These are phyloP conservation scores for Leccinum pseudoinsigne DNA, from an alignment of 1,284 basidiomycete genomes.

Conservation along the genomic window DNA sequence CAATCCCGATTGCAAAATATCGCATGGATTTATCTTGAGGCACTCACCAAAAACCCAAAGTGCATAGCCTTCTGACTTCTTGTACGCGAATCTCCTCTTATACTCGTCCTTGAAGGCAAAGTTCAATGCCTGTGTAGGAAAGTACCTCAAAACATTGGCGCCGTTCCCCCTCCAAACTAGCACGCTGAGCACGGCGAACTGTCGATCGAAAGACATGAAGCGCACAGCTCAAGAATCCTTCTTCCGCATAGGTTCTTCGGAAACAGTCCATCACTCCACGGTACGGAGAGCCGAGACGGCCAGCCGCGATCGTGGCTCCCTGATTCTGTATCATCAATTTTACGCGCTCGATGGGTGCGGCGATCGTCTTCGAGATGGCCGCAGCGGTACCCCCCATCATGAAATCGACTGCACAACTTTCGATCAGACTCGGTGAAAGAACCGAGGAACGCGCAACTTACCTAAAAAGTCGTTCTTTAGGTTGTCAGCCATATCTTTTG, in stretches of 20 bases:
- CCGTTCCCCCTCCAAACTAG: constrained; percentile 63
- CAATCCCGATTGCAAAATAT: background rate
- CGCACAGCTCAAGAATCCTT: constrained; percentile 48
- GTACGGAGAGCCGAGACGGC: constrained; percentile 56
- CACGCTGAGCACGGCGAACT: constrained; percentile 11
- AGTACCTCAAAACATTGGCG: constrained; percentile 65
- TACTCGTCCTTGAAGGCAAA: constrained; percentile 48
- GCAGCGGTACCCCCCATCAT: constrained; percentile 52
- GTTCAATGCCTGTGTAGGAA: constrained; percentile 67
- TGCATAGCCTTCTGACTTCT: constrained; percentile 53
- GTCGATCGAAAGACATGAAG: constrained; percentile 8
- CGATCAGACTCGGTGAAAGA: background rate
- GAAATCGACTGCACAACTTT: constrained; percentile 40
- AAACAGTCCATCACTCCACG: constrained; percentile 64
- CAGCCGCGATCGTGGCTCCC: constrained; percentile 54
- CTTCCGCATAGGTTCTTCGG: constrained; percentile 50
- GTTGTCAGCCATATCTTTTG: constrained; percentile 13
- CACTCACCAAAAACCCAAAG: constrained; percentile 45
- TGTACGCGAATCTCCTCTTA: constrained; percentile 52
- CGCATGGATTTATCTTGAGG: background rate
- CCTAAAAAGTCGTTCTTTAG: constrained; percentile 26
- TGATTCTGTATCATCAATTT: constrained; percentile 73
- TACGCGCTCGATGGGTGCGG: constrained; percentile 74
- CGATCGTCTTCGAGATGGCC: constrained; percentile 67
- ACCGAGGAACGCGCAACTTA: constrained; percentile 1